Evolutionary conservation across 768 basidiomycete genomes (phyloP).

Genomic region (Leucocoprinus birnbaumii): DNA sequence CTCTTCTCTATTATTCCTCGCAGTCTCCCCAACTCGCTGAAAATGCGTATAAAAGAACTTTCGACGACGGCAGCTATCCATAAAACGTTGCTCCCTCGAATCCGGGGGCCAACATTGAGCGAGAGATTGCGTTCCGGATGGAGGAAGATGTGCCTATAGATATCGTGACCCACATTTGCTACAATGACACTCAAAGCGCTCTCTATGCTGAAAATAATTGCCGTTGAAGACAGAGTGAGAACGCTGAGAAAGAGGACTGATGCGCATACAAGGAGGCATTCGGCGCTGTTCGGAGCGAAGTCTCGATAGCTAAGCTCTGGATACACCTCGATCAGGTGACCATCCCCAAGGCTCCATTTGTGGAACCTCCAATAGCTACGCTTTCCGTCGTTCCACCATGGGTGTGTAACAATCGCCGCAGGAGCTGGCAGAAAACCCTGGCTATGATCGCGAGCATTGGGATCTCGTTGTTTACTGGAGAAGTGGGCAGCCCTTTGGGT

Average conservation of each 20-base stretch:
- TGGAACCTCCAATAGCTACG: conserved; percentile 50
- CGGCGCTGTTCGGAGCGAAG: conserved; percentile 46
- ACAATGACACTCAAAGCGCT: conserved; percentile 23
- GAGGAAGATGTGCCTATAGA: conserved; percentile 43
- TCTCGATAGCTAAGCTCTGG: conserved; percentile 45
- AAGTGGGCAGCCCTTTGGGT: neutral
- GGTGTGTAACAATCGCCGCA: conserved; percentile 47
- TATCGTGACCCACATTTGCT: conserved; percentile 45
- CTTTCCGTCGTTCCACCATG: conserved; percentile 52
- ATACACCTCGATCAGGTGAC: conserved; percentile 43
- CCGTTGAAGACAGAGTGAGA: conserved; percentile 12
- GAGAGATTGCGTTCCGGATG: conserved; percentile 27
- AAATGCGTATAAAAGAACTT: conserved; percentile 48
- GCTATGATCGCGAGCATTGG: conserved; percentile 27
- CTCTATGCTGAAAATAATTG: conserved; percentile 19
- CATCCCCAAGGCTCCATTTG: conserved; percentile 60
- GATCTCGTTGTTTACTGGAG: conserved; percentile 32
- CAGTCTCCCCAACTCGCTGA: conserved; percentile 45
- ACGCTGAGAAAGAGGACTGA: conserved; percentile 15
- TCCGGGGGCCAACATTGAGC: conserved; percentile 26
- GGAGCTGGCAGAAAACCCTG: conserved; percentile 49
- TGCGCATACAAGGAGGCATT: conserved; percentile 30
- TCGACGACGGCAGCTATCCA: conserved; percentile 46
- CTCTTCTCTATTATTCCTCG: conserved; percentile 42
- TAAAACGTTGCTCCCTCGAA: conserved; percentile 22